Conservation (phyloP, 139 green algal genomes). For the Coelastrella sp. region DNA sequence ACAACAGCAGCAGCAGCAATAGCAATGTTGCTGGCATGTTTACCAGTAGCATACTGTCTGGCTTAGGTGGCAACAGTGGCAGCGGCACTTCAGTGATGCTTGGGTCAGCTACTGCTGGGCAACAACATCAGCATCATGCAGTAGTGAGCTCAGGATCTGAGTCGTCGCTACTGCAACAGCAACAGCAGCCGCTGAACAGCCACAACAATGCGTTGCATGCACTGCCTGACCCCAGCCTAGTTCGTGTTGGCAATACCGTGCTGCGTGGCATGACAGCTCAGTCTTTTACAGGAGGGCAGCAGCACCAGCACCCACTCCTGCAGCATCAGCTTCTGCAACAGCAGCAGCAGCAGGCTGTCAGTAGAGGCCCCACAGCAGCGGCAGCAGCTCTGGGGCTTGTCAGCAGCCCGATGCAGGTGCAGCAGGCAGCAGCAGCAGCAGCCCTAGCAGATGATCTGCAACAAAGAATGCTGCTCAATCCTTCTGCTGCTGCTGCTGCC, state of each 20-base stretch:
- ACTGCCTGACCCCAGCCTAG: not conserved
- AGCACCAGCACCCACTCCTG: not conserved
- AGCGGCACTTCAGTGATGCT: not conserved
- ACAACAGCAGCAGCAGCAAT: not conserved
- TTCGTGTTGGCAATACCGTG: not conserved
- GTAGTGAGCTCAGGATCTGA: too few relatives aligned
- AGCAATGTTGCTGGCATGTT: not conserved
- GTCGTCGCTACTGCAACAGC: not conserved
- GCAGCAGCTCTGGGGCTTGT: not conserved
- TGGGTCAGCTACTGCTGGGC: too few relatives aligned
- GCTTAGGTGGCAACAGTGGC: not conserved
- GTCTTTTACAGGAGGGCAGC: not conserved
- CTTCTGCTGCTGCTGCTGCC: not conserved
- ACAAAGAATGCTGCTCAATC: not conserved
- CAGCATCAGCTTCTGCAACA: not conserved
- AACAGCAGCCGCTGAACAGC: not conserved
- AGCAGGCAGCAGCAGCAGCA: slow-evolving; percentile 1
- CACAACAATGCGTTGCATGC: not conserved
- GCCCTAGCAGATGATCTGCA: not conserved
- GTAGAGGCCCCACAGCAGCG: not conserved
- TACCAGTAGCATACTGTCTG: too few relatives aligned
- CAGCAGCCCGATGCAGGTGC: not conserved
- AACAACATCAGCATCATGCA: too few relatives aligned
- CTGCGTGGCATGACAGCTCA: not conserved
- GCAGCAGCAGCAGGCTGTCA: not conserved